These are phyloP conservation scores for Komagataella phaffii DNA, from an alignment of 805 yeast species.

Conservation along the genomic window DNA sequence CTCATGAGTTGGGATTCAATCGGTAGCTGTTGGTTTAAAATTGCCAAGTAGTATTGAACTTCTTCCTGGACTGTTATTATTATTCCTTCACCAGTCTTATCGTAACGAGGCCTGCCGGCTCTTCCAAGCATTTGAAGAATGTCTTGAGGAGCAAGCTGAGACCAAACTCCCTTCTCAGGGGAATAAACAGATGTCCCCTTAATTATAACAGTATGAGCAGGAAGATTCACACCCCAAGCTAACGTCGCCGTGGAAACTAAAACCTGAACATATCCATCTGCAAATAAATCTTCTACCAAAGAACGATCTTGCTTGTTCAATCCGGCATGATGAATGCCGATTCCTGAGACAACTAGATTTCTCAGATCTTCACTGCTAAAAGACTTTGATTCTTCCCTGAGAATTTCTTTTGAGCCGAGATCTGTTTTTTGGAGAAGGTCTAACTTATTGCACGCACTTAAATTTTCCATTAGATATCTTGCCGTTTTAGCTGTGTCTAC, in stretches of 20 bases:
- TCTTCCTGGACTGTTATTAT: constrained; percentile 82
- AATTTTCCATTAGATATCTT: constrained; percentile 48
- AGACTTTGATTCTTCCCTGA: constrained; percentile 47
- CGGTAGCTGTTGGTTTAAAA: constrained; percentile 84
- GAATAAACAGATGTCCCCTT: constrained; percentile 91
- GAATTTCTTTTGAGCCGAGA: constrained; percentile 47
- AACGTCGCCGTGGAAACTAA: constrained; percentile 85
- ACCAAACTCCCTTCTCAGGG: constrained; percentile 85
- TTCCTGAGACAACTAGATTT: constrained; percentile 53
- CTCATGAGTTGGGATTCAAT: constrained; percentile 80
- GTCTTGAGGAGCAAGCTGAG: constrained; percentile 88
- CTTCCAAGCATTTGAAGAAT: constrained; percentile 95
- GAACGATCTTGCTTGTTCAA: constrained; percentile 59
- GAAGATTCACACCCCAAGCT: constrained; percentile 96
- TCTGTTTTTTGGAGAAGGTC: constrained; percentile 29
- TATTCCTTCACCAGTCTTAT: constrained; percentile 85
- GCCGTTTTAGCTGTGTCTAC: constrained; percentile 86
- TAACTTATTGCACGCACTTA: constrained; percentile 40
- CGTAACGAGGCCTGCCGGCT: constrained; percentile 95
- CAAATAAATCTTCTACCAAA: constrained; percentile 73
- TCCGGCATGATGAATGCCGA: constrained; percentile 93
- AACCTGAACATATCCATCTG: constrained; percentile 75
- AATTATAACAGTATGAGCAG: constrained; percentile 88
- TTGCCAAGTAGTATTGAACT: constrained; percentile 76
- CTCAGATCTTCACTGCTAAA: constrained; percentile 40